Evolutionary conservation across 805 yeast genomes (phyloP).

Genomic region (Hanseniaspora valbyensis): DNA sequence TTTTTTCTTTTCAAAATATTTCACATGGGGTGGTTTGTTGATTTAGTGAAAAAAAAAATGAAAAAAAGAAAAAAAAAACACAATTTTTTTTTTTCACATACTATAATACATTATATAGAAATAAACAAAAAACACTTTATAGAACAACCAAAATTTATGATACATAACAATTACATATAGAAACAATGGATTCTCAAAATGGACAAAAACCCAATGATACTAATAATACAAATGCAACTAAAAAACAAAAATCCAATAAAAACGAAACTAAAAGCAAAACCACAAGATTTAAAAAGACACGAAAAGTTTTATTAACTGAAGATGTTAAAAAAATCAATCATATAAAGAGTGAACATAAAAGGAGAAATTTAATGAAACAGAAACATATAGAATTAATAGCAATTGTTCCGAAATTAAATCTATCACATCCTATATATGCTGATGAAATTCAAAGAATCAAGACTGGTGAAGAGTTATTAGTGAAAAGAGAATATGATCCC

Average conservation of each 20-base stretch:
- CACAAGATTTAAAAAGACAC: not conserved
- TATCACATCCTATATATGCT: conserved; percentile 1
- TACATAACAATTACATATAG: no score
- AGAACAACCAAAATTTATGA: no score
- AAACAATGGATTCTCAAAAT: no score
- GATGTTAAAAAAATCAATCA: conserved; percentile 14
- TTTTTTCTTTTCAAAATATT: no score
- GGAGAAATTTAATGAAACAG: conserved; percentile 13
- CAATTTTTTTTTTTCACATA: no score
- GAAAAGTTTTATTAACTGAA: conserved; percentile 6
- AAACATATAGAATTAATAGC: conserved; percentile 1
- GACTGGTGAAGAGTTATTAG: not conserved
- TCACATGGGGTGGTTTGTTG: no score
- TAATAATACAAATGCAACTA: no score
- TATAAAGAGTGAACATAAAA: conserved; percentile 14
- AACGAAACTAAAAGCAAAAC: not conserved
- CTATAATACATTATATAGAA: no score
- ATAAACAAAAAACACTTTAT: no score
- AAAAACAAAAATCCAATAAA: not conserved
- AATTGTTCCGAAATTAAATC: conserved; percentile 6
- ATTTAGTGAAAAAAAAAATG: no score
- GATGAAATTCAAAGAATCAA: not conserved
- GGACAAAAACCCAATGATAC: no score
- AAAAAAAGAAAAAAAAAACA: no score
- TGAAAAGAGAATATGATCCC: not conserved